Evolutionary conservation across 1,284 basidiomycete species (phyloP).

Genomic region (Microbotryum saponariae): DNA sequence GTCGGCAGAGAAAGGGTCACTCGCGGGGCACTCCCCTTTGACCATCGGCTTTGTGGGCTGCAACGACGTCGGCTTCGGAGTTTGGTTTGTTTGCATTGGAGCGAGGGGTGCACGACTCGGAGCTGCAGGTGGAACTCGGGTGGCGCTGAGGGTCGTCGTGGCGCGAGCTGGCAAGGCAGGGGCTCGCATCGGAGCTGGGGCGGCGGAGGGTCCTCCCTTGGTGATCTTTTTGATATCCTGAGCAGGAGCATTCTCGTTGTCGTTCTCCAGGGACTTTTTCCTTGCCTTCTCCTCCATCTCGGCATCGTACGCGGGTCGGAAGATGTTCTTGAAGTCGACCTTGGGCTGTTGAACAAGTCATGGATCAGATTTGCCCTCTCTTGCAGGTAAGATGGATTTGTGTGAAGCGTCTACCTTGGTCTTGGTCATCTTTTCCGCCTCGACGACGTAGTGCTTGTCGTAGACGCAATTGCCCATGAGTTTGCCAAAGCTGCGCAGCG

Average conservation of each 20-base stretch:
- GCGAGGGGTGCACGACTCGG: not conserved
- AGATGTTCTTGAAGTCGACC: constrained; percentile 62
- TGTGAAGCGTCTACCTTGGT: constrained; percentile 50
- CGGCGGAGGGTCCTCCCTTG: not conserved
- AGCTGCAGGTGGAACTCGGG: not conserved
- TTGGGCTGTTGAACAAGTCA: constrained; percentile 51
- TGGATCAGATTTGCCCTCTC: not conserved
- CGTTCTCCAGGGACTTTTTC: not conserved
- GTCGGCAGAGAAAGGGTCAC: constrained; percentile 1
- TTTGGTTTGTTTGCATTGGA: no score
- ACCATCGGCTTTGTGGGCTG: not conserved
- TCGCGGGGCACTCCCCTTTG: not conserved
- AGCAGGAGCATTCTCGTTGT: not conserved
- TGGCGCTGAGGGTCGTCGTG: not conserved
- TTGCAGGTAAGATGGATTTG: not conserved
- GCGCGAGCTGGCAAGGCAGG: not conserved
- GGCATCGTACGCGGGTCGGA: constrained; percentile 47
- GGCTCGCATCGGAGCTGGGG: not conserved
- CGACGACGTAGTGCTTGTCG: constrained; percentile 77
- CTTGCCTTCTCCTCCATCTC: not conserved
- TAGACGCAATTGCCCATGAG: constrained; percentile 92
- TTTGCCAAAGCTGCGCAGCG: constrained; percentile 86
- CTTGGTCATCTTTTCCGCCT: constrained; percentile 77
- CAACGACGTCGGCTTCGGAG: not conserved
- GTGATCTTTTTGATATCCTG: not conserved